Evolutionary conservation across 2,329 filamentous ascomycete genomes (phyloP), one percentile per base, ranked within the genome.

Genomic region (Aspergillus neotritici): DNA sequence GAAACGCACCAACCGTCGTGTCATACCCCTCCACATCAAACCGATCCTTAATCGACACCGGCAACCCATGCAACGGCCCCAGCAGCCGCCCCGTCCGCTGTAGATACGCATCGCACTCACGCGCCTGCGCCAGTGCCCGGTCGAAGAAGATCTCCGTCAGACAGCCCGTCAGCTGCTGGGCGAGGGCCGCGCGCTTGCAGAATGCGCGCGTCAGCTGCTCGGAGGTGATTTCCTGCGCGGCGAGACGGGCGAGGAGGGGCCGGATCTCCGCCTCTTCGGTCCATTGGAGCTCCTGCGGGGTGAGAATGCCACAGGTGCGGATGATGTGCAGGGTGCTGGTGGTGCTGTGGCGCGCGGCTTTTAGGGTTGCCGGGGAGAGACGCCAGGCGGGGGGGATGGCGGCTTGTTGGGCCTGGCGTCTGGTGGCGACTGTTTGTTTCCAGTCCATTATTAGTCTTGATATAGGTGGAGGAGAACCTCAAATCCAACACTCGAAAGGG

Each of bases 31-130:
- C 43, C 7, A 60, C 47, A 45, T 85, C 76, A 69, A 86, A 83
- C 56, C 83, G 81, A 64, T 87, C 84, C 56, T 88, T 88, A 36
- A 88, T 72, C 0, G 81, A 79, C 35, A 74, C 63, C 1, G 65
- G 62, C 11, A 71, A 49, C 60, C 82, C 84, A 60, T 87, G 84
- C 1, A 88, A 71, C 2, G 83, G 82, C 0, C 84, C 84, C 31
- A 75, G 64, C 0, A 72, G 61, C 48, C 68, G 64, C 8, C 75
- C 71, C 1, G 72, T 74, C 28, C 54, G 53, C n/a, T 64, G 62
- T 1, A 78, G 51, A 46, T 79, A 62, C n/a, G 67, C 44, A 41
- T 68, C 66, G 3, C 67, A 57, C 7, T 54, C 44, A 25, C 58
- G 48, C 1, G 66, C 67, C 10, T 53, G 41, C 2, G 54, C 47